Percentiles rank a stretch among this genome's conserved stretches.
These are phyloP conservation scores for Aphanoascus verrucosus DNA, from an alignment of 2,329 filamentous ascomycete genomes.

Conservation along the genomic window DNA sequence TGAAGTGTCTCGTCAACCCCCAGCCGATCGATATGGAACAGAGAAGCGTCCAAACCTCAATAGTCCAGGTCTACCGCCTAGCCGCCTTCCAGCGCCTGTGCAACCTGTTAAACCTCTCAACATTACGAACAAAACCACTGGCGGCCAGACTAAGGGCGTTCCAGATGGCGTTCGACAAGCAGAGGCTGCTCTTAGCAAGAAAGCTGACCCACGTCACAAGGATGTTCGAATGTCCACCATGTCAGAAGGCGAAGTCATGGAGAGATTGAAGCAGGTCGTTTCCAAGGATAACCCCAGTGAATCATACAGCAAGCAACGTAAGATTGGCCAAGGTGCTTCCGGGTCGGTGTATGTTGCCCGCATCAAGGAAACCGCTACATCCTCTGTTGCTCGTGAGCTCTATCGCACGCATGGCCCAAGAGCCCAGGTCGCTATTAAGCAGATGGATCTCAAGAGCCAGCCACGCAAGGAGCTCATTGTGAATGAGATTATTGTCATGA, in stretches of 20 bases:
- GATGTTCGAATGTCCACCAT: conserved; percentile 98
- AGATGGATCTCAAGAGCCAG: conserved; percentile 97
- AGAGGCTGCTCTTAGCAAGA: conserved; percentile 77
- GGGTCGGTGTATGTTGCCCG: conserved; percentile 97
- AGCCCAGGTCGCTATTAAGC: conserved; percentile 94
- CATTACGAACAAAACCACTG: conserved; percentile 55
- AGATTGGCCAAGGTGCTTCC: conserved; percentile 96
- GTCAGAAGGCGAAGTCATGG: conserved; percentile 96
- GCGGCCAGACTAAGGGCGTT: conserved; percentile 28
- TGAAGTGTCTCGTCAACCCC: conserved; percentile 24
- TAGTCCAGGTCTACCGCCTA: conserved; percentile 42
- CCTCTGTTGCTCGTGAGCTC: conserved; percentile 65
- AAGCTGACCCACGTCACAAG: conserved; percentile 69
- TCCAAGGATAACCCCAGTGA: conserved; percentile 90
- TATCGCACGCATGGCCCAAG: conserved; percentile 68
- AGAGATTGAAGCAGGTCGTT: conserved; percentile 83
- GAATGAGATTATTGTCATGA: conserved; percentile 99
- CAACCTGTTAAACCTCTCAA: conserved; percentile 65
- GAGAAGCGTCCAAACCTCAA: conserved; percentile 34
- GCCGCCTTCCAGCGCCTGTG: conserved; percentile 47
- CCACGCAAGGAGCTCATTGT: conserved; percentile 97
- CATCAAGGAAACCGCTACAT: conserved; percentile 78
- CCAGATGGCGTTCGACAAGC: conserved; percentile 73
- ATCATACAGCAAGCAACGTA: conserved; percentile 98
- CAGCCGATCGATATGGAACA: conserved; percentile 3